Percentiles rank a stretch among this genome's conserved stretches.
Evolutionary conservation across 805 yeast species (phyloP).

Genomic region (Limtongia smithiae): DNA sequence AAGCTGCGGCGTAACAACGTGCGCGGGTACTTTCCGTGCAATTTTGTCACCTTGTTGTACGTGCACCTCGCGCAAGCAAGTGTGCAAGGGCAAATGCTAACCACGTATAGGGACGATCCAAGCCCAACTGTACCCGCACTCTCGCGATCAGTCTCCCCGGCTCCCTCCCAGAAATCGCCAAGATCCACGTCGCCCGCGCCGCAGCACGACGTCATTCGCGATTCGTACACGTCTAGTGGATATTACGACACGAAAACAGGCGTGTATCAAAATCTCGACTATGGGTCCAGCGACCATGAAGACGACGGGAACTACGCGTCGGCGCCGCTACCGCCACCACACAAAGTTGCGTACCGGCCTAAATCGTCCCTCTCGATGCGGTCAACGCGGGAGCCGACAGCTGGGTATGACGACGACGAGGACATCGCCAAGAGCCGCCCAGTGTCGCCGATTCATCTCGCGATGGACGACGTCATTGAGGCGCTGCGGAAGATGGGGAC

Average conservation of each 20-base stretch:
- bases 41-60: conserved; percentile 63
- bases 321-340: conserved; percentile 40
- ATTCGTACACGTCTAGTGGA: not conserved
- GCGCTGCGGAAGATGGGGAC: conserved; percentile 32
- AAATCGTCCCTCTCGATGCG: conserved; percentile 16
- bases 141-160: too few relatives aligned
- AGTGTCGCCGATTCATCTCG: conserved; percentile 36
- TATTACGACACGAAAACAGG: conserved; percentile 10
- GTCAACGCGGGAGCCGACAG: not conserved
- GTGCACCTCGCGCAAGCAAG: not conserved
- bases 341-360: conserved; percentile 29
- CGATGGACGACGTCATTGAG: conserved; percentile 37
- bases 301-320: conserved; percentile 7
- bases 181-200: too few relatives aligned
- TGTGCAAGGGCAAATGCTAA: too few relatives aligned
- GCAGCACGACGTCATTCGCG: too few relatives aligned
- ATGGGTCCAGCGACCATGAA: not conserved
- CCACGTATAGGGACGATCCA: not conserved
- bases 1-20: conserved; percentile 71
- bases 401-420: not conserved
- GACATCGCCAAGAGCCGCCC: conserved; percentile 28
- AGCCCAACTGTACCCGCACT: too few relatives aligned
- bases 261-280: conserved; percentile 12
- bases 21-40: conserved; percentile 82
- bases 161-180: too few relatives aligned